A percentile compares a stretch with the other conserved stretches of the same genome.
Conservation (phyloP, 2,329 filamentous ascomycete genomes). For the Xylariaceae sp. region DNA sequence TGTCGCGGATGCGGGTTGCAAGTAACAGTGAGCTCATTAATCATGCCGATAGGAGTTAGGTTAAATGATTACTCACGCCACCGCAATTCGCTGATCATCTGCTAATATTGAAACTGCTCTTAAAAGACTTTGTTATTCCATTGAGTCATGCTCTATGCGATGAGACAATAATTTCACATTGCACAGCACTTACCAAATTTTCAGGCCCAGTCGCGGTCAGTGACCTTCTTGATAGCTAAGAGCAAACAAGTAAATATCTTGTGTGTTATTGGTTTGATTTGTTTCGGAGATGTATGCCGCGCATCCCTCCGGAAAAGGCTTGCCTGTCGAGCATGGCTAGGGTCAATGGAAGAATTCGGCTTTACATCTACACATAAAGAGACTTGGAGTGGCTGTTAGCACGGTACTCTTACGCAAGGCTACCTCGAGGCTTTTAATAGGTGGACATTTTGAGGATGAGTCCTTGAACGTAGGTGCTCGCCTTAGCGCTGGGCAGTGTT, state of each 20-base stretch:
- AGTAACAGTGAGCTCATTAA: neutral
- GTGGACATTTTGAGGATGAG: constrained; percentile 23
- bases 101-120: too few species aligned
- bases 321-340: constrained; percentile 6
- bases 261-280: too few species aligned
- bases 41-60: neutral
- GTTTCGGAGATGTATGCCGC: constrained; percentile 22
- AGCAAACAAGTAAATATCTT: too few species aligned
- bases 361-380: neutral
- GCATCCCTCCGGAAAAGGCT: constrained; percentile 2
- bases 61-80: too few species aligned
- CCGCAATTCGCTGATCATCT: too few species aligned
- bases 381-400: constrained; percentile 1
- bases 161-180: too few species aligned
- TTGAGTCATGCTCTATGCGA: too few species aligned
- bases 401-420: neutral
- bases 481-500: constrained; percentile 25
- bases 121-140: too few species aligned
- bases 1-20: constrained; percentile 1
- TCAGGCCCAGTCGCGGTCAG: too few species aligned
- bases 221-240: too few species aligned
- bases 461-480: constrained; percentile 9
- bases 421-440: neutral
- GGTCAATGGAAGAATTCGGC: constrained; percentile 1
- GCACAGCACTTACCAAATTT: too few species aligned